A percentile compares a stretch with the other conserved stretches of the same genome.
These are phyloP conservation scores for Fusarium continuum DNA, from an alignment of 2,329 filamentous ascomycete species.

Conservation along the genomic window DNA sequence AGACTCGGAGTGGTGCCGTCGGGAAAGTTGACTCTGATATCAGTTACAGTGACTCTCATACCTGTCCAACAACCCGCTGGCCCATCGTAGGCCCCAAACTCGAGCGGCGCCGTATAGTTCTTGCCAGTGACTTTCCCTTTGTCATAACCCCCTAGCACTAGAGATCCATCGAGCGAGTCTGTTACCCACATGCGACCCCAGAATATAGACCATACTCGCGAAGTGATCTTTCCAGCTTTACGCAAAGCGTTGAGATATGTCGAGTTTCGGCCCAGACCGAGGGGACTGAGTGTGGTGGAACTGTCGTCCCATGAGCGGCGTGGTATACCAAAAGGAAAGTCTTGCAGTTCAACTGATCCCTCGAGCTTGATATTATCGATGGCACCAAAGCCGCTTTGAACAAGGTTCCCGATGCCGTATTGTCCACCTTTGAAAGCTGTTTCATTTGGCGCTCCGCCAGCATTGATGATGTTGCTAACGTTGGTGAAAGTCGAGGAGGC, in stretches of 20 bases:
- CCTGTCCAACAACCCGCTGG: slow-evolving; percentile 34
- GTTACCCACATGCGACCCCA: slow-evolving; percentile 48
- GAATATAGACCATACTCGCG: slow-evolving; percentile 49
- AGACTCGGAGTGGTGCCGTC: slow-evolving; percentile 43
- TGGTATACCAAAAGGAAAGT: slow-evolving; percentile 43
- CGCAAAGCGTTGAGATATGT: slow-evolving; percentile 44
- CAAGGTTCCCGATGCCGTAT: slow-evolving; percentile 35
- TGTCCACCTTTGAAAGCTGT: slow-evolving; percentile 26
- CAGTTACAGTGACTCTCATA: slow-evolving; percentile 36
- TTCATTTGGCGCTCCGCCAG: slow-evolving; percentile 33
- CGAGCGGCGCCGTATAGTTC: slow-evolving; percentile 43
- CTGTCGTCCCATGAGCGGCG: slow-evolving; percentile 41
- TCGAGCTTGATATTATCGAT: slow-evolving; percentile 29
- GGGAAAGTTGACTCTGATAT: slow-evolving; percentile 42
- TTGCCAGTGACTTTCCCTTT: slow-evolving; percentile 43
- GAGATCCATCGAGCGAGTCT: slow-evolving; percentile 42
- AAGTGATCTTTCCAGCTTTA: slow-evolving; percentile 36
- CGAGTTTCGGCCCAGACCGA: slow-evolving; percentile 46
- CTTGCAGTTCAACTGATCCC: not conserved
- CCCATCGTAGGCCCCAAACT: slow-evolving; percentile 24
- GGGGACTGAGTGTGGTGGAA: slow-evolving; percentile 42
- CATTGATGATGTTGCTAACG: slow-evolving; percentile 19
- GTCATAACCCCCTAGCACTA: slow-evolving; percentile 49
- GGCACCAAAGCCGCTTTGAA: slow-evolving; percentile 34
- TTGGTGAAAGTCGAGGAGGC: slow-evolving; percentile 21